Evolutionary conservation across 805 yeast genomes (phyloP), one percentile per base, ranked within the genome.

Genomic region (Kurtzmaniella cleridarum): DNA sequence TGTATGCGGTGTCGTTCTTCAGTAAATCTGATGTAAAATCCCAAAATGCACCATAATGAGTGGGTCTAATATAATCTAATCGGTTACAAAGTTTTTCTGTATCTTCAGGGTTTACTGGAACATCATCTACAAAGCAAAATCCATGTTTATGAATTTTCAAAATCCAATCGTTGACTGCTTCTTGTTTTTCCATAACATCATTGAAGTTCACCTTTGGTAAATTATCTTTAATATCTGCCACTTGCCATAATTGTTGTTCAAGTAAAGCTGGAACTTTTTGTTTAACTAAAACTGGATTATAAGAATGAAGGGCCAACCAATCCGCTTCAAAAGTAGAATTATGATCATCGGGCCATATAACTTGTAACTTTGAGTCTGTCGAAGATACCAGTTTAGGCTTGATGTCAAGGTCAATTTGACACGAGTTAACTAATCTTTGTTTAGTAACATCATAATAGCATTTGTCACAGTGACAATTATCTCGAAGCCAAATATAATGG

Each of bases 41-140:
- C 87, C 88, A 82, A 59, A 82, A 81, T 1, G 84, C 87, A n/a
- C 87, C 88, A 47, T 82, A 81, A 53, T 81, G 89, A 2, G 89
- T 81, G 18, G 79, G 79, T 31, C 84, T 64, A 35, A 80, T 73
- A 53, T 76, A 79, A 40, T 79, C 69, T 44, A 81, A 71, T 47
- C 75, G 60, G 45, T 78, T 77, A 40, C 79, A 72, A 42, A 81
- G 64, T 44, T 60, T 58, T 48, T 80, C 72, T 2, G 89, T 81
- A 15, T 66, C 80, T 45, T 74, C 76, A 1, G 84, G 76, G 12
- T 67, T 64, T 3, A 68, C 76, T 1, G 87, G 88, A 15, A 78
- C 82, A 44, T 75, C 69, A 36, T 78, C 71, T 33, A 81, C 72
- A 39, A 80, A 66, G 30, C 81, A 72, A 54, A 81, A 81, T 1